Base-by-base conservation (phyloP, 495 filamentous ascomycete genomes). In the Penicillium riverlandense region DNA sequence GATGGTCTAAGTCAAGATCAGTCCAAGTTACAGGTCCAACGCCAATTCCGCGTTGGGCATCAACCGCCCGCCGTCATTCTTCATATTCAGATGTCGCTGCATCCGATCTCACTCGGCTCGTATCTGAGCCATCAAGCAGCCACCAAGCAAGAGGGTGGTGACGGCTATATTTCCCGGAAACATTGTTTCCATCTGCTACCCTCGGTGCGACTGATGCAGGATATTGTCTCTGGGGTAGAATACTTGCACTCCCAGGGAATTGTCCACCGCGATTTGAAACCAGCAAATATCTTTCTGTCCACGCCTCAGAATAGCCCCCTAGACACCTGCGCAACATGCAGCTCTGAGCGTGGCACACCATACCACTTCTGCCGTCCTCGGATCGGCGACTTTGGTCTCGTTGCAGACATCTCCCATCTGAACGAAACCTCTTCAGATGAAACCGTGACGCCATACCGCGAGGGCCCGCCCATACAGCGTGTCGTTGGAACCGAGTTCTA, bases 251-350 rank as follows among this genome's bases (percentile, higher is more conserved):
- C 67, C 0, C 70, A 74, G 16, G 63, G 65, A 5, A 78, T 87
- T 47, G 78, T 78, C 2, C 84, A 88, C 53, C 69, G 84, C 5
- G 84, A 88, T 51, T 59, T 88, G 34, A 88, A 88, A 55, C 84
- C 82, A 0, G 84, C 83, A 11, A 88, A 87, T 41, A 77, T 88
- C 9, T 75, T 88, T 37, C 68, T 85, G 28, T 71, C 61, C 10
- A 44, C 51, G 14, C 54, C 61, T 0, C 67, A 71, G 28, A 55
- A 43, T 8, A 48, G 41, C 10, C 40, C 50, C 7, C 16, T 48
- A 31, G 47, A 63, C 3, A 54, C 35, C 9, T 72, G 70, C 41
- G 28, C 31, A 28, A 35, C 59, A 2, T 79, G 74, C 33, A 45
- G 45, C 38, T 55, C 49, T 6, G 57, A 55, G 14, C 40, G 35